Percentiles rank a stretch among this genome's conserved stretches.
phyloP scores from a whole-genome alignment of 768 basidiomycete genomes.

The Mycena vitilis region DNA sequence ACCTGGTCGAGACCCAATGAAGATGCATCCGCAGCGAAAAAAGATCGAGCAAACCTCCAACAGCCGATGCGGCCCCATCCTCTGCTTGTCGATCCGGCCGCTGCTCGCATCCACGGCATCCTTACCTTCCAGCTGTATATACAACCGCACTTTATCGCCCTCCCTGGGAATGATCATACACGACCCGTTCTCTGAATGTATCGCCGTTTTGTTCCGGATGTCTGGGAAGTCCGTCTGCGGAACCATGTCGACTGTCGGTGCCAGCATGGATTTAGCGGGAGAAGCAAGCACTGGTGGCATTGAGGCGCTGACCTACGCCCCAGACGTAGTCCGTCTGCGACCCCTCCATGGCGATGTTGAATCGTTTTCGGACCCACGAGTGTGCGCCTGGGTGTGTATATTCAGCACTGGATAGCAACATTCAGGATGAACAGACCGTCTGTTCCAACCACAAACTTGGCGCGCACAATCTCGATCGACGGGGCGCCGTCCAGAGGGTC shows the following conservation, averaged over 20 bases:
- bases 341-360: conserved; percentile 79
- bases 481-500: conserved; percentile 47
- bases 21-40: neutral
- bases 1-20: conserved; percentile 49
- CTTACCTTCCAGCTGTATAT: conserved; percentile 71
- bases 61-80: conserved; percentile 61
- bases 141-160: conserved; percentile 73
- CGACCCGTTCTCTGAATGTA: conserved; percentile 78
- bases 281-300: neutral
- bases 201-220: conserved; percentile 69
- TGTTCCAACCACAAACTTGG: conserved; percentile 81
- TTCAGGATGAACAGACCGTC: conserved; percentile 62
- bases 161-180: conserved; percentile 84
- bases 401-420: neutral
- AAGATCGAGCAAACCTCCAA: conserved; percentile 54
- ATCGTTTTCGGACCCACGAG: conserved; percentile 81
- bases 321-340: conserved; percentile 84
- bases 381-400: conserved; percentile 67
- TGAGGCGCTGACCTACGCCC: conserved; percentile 63
- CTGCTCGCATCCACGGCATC: conserved; percentile 56
- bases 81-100: conserved; percentile 66
- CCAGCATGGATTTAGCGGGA: neutral
- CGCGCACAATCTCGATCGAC: conserved; percentile 67
- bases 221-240: conserved; percentile 85
- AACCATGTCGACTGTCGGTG: conserved; percentile 61